Base-by-base conservation (phyloP, 2,329 filamentous ascomycete species). In the Bipolaris bicolor region DNA sequence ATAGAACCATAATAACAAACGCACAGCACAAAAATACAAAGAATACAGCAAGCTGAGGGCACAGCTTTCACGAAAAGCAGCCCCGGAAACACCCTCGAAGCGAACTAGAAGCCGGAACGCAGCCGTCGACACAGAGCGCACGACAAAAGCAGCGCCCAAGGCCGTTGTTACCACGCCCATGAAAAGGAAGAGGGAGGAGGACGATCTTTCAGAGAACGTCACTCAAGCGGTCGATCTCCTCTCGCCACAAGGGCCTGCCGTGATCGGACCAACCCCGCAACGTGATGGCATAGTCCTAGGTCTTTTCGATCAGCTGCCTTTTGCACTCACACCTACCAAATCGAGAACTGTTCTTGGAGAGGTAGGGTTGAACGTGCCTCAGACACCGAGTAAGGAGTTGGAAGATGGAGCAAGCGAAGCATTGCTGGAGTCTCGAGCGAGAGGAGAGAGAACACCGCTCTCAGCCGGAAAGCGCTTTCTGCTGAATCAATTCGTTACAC, bases 191-290 rank as follows among this genome's bases (percentile, higher is more conserved):
- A 66, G 65, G 18, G 65, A 66, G n/a, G 64, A 70, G 2, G 66
- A 63, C 2, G 37, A 59, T 26, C 29, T 49, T 13, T 7, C 50
- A 24, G 68, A 69, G 36, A 63, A 55, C 3, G 47, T 55, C 13
- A 58, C 58, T 13, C 54, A 58, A 26, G 55, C 56, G 15, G 49
- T 49, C 3, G 62, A 70, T 33, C 51, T 65, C 7, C 53, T 73
- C 7, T 75, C 73, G 3, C 71, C 71, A 20, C 68, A 74, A 60
- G 69, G 70, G 5, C 73, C 72, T 43, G 52, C 62, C 9, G 62
- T 75, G 40, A 84, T 95, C 59, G 90, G 90, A 2, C 91, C 91
- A 1, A 95, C 91, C 11, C 91, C 91, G 3, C 91, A 94, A 69
- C 86, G 87, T 60, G 89, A 94, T 72, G 91, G 91, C 26, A 85